Conservation (phyloP, 139 green algal species). For the Ostreobium quekettii region DNA sequence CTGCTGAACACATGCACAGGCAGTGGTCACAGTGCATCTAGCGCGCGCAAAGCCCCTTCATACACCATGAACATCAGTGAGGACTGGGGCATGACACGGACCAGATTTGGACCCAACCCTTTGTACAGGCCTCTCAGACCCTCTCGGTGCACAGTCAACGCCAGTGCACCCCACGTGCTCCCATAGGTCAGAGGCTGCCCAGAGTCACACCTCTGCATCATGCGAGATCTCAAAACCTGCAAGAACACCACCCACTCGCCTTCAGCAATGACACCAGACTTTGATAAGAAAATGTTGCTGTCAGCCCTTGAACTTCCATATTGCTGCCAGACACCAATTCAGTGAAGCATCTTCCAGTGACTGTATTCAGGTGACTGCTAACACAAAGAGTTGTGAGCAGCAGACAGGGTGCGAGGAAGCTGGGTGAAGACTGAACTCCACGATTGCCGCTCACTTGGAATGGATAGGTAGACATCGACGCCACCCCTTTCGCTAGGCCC, state of each 20-base stretch:
- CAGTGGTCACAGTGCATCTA: slow-evolving; percentile 25
- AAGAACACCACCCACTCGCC: no score
- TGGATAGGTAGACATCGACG: slow-evolving; percentile 83
- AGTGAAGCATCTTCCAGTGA: no score
- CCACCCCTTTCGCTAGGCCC: slow-evolving; percentile 75
- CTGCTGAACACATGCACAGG: no score
- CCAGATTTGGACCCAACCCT: slow-evolving; percentile 69
- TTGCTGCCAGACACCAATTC: no score
- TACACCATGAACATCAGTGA: slow-evolving; percentile 92
- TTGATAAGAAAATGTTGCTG: no score
- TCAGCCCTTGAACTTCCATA: no score
- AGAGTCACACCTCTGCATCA: slow-evolving; percentile 76
- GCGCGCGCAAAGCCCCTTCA: slow-evolving; percentile 54
- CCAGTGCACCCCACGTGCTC: slow-evolving; percentile 27
- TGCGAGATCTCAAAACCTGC: slow-evolving; percentile 70
- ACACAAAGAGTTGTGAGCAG: no score
- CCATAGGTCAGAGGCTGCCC: slow-evolving; percentile 41
- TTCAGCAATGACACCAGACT: no score
- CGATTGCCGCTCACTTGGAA: slow-evolving; percentile 64
- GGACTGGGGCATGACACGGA: slow-evolving; percentile 75
- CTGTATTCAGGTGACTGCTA: no score
- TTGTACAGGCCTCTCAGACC: slow-evolving; percentile 81
- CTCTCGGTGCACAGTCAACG: slow-evolving; percentile 53
- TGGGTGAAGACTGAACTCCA: no score
- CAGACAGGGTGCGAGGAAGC: no score